Percentiles rank a stretch among this genome's conserved stretches.
phyloP scores from a whole-genome alignment of 75 land plant genomes.

The Cryptomeria japonica region DNA sequence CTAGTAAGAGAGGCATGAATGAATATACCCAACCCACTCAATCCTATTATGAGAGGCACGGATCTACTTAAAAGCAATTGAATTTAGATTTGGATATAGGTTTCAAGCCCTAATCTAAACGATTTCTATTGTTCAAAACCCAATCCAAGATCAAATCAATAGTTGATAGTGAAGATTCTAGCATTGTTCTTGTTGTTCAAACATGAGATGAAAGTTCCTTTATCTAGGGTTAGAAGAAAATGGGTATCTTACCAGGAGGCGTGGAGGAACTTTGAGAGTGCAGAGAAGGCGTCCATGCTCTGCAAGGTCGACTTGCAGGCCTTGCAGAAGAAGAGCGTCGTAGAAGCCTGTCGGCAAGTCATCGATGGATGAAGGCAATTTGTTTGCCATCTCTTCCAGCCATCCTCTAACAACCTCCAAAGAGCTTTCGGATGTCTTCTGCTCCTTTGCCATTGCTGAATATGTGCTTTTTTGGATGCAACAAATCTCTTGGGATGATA shows the following conservation, averaged over 20 bases:
- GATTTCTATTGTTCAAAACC: not conserved
- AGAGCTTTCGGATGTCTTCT: not conserved
- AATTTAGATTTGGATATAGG: not conserved
- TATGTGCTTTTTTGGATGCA: not conserved
- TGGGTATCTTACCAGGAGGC: constrained; percentile 33
- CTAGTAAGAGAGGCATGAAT: not conserved
- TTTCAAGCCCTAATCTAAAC: not conserved
- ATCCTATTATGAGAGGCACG: not conserved
- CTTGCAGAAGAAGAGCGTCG: constrained; percentile 36
- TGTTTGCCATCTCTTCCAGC: not conserved
- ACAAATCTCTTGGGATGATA: too few species aligned
- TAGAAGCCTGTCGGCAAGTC: constrained; percentile 27
- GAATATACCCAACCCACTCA: not conserved
- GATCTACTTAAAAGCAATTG: not conserved
- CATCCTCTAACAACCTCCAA: not conserved
- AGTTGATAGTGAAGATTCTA: not conserved
- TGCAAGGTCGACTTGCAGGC: constrained; percentile 29
- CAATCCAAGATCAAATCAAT: not conserved
- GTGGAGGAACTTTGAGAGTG: constrained; percentile 48
- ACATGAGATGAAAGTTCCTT: not conserved
- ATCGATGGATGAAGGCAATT: constrained; percentile 8
- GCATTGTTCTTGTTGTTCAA: too few species aligned
- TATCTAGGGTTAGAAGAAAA: not conserved
- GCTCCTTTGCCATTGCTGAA: not conserved
- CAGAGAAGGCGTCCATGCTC: constrained; percentile 47